Base-by-base conservation (phyloP, 441 rosid species). In the Bocquillonia castaneifolia region DNA sequence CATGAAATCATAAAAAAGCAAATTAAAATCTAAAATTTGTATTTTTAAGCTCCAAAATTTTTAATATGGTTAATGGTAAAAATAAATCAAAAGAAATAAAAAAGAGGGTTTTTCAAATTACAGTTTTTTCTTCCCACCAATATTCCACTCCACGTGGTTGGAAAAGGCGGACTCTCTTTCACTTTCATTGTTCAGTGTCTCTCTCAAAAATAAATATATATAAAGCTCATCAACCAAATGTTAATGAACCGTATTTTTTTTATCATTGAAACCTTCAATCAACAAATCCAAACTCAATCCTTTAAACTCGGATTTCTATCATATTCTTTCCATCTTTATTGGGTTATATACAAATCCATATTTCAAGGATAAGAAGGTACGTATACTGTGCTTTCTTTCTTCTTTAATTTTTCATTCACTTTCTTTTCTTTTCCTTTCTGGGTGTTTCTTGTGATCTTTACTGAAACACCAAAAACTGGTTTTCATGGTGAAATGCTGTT, bases 81-180 rank as follows among this genome's bases (percentile, higher is more conserved):
- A 36, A 36, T 10, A 36, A 36, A 3, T 7, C 7, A 29, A 2
- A 59, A 6, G 13, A 25, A 26, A n/a, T 20, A 20, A 42, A 10
- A 57, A 56, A 36, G 10, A 23, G 14, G 12, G 37, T 5, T 22
- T 34, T 70, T 60, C 26, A 31, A 15, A 26, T 34, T n/a, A 7
- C 44, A 40, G 32, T 59, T 15, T 2, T 28, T 0, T 32, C 66
- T 39, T 48, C 67, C 55, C 23, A 13, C 22, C 26, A 37, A 18
- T 10, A 67, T 78, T 78, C 80, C 22, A 58, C 63, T 50, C 77
- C 86, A 80, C 82, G 86, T 80, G 86, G 73, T 74, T 63, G 29
- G 74, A 61, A 67, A 65, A 45, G 10, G 48, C n/a, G 14, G 44
- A 42, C 53, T n/a, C 61, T 22, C n/a, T 15, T 13, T 67, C 69